A percentile compares a stretch with the other conserved stretches of the same genome.
phyloP scores from a whole-genome alignment of 2,329 filamentous ascomycete genomes.

The Capronia epimyces region DNA sequence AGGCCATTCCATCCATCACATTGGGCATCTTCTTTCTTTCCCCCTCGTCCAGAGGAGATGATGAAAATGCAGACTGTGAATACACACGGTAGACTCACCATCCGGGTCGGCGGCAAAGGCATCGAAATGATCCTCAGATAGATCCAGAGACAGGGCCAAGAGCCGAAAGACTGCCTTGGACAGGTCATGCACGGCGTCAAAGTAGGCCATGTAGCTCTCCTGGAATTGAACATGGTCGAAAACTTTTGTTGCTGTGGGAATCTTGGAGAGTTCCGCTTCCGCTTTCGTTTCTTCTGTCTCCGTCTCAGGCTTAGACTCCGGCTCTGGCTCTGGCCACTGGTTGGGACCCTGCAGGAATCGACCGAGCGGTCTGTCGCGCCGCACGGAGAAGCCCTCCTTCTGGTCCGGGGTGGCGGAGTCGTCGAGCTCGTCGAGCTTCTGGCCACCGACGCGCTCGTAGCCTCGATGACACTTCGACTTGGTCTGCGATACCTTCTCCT shows the following conservation, averaged over 20 bases:
- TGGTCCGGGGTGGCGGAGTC: slow-evolving; percentile 34
- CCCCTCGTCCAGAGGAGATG: neutral
- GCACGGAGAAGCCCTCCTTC: slow-evolving; percentile 43
- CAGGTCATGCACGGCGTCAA: slow-evolving; percentile 45
- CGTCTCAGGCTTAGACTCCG: slow-evolving; percentile 19
- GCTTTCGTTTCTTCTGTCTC: too few species aligned
- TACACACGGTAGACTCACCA: slow-evolving; percentile 10
- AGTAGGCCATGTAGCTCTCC: slow-evolving; percentile 44
- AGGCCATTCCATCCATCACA: too few species aligned
- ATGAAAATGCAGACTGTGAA: neutral
- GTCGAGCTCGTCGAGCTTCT: slow-evolving; percentile 9
- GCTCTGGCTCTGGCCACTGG: slow-evolving; percentile 17
- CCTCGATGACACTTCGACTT: slow-evolving; percentile 4
- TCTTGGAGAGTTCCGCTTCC: too few species aligned
- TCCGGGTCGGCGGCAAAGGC: slow-evolving; percentile 36
- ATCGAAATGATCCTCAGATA: slow-evolving; percentile 54
- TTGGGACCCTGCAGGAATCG: slow-evolving; percentile 24
- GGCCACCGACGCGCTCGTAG: slow-evolving; percentile 5
- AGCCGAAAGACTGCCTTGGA: slow-evolving; percentile 48
- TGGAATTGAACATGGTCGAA: too few species aligned
- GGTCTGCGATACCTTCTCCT: slow-evolving; percentile 5
- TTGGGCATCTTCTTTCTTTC: too few species aligned
- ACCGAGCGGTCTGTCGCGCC: slow-evolving; percentile 39
- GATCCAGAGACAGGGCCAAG: slow-evolving; percentile 52
- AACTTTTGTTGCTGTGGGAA: too few species aligned